Evolutionary conservation across 1,139 yeast genomes (phyloP).

Genomic region (Geotrichum fermentans): DNA sequence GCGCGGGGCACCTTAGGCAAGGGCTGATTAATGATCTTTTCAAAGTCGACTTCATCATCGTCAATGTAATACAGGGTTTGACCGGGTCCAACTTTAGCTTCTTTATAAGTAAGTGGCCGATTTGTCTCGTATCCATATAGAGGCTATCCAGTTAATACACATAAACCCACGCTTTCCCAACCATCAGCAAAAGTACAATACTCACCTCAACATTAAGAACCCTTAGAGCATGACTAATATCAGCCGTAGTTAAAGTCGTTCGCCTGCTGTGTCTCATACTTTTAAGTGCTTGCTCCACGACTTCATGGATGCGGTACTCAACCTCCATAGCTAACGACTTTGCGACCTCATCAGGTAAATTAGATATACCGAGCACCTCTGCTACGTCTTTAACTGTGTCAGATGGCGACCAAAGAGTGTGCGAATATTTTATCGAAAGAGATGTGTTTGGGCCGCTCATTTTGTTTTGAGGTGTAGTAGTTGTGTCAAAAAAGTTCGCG

Average conservation of each 20-base stretch:
- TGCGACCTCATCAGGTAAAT: conserved; percentile 85
- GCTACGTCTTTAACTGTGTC: conserved; percentile 97
- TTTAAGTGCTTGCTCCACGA: conserved; percentile 89
- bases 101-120: conserved; percentile 62
- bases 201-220: conserved; percentile 71
- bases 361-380: conserved; percentile 75
- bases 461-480: background rate
- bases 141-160: conserved; percentile 34
- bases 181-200: too few species aligned
- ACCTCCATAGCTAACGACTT: conserved; percentile 97
- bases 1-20: conserved; percentile 92
- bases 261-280: conserved; percentile 94
- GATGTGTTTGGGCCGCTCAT: conserved; percentile 14
- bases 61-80: conserved; percentile 90
- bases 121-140: conserved; percentile 45
- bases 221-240: conserved; percentile 73
- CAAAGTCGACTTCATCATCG: conserved; percentile 90
- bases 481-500: background rate
- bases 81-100: conserved; percentile 86
- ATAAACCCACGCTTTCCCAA: too few species aligned
- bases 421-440: conserved; percentile 54
- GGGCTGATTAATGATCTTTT: conserved; percentile 87
- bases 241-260: conserved; percentile 72
- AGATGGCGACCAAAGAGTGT: conserved; percentile 94
- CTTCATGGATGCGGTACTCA: conserved; percentile 93